Base-by-base conservation (phyloP, 2,329 filamentous ascomycete species). In the Aspergillus novoparasiticus region DNA sequence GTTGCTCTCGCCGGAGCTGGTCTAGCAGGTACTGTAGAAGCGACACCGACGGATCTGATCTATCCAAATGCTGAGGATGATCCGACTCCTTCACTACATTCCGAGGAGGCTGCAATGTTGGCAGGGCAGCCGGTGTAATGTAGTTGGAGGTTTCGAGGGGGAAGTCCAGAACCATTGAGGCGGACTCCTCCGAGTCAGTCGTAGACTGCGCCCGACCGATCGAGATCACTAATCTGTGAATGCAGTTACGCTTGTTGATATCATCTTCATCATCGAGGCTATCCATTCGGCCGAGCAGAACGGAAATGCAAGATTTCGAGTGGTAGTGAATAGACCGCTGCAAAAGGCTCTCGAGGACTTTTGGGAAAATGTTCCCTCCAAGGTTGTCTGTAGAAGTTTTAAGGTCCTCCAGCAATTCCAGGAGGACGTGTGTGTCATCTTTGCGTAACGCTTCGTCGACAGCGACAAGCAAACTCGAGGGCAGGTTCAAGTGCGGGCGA, bases 221-320 rank as follows among this genome's bases (percentile, higher is more conserved):
- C 23, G 94, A 90, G 64, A 98, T 96, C 48, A 99, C 90, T 2
- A 98, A 83, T 10, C 95, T 89, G 76, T 99, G 95, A 56, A 99
- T 87, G 75, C 93, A 95, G 75, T 97, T 99, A 14, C 95, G 90
- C 71, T 90, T 89, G 78, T 98, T 97, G 74, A 99, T 93, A 73
- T 98, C 95, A 69, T 96, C 92, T 2, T 91, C 87, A 73, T 97
- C 94, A 57, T 96, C 89, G 2, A 98, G 84, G 1, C 86, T 89
- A 51, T 88, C 85, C 58, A 95, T 84, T 48, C 88, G 85, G 12
- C 82, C 80, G 2, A 99, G 78, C 1, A 98, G 84, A 62, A 85
- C 86, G n/a, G 85, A 81, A 57, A 97, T 90, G 72, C 88, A 93
- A 28, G 82, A 78, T 71, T 86, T 89, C 86, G 64, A 92, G 84